Conservation (phyloP, 768 basidiomycete species). For the Rhodotorula paludigena region DNA sequence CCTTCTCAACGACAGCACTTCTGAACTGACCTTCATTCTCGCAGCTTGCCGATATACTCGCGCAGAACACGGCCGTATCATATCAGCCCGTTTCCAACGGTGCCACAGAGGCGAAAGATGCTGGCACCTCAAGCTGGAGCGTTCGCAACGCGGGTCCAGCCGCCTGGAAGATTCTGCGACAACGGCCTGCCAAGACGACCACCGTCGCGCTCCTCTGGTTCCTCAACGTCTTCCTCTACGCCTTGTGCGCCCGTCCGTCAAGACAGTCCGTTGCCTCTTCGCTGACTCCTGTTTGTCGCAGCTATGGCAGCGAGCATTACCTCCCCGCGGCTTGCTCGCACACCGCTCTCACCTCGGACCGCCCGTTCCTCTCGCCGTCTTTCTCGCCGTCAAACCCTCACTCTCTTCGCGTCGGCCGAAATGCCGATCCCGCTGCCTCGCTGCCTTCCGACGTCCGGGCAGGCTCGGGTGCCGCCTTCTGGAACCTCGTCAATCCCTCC, state of each 20-base stretch:
- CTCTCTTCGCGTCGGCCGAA: slow-evolving; percentile 13
- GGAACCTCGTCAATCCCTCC: slow-evolving; percentile 70
- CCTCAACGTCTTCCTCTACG: slow-evolving; percentile 30
- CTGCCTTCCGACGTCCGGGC: slow-evolving; percentile 44
- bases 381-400: slow-evolving; percentile 13
- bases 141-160: no score
- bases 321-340: slow-evolving; percentile 39
- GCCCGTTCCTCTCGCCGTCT: slow-evolving; percentile 32
- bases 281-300: slow-evolving; percentile 14
- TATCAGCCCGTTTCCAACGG: slow-evolving; percentile 47
- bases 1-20: neutral
- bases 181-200: slow-evolving; percentile 31
- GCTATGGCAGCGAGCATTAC: slow-evolving; percentile 41
- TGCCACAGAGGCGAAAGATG: slow-evolving; percentile 47
- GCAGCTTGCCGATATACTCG: slow-evolving; percentile 77
- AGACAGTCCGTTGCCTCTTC: slow-evolving; percentile 46
- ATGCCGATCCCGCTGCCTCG: slow-evolving; percentile 49
- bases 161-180: slow-evolving; percentile 12
- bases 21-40: no score
- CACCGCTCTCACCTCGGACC: slow-evolving; percentile 33
- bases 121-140: no score
- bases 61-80: slow-evolving; percentile 60
- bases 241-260: slow-evolving; percentile 48
- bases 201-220: slow-evolving; percentile 34
- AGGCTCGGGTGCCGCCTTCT: slow-evolving; percentile 52